These are phyloP conservation scores for Anisogramma anomala DNA, from an alignment of 2,329 filamentous ascomycete genomes.

Conservation along the genomic window DNA sequence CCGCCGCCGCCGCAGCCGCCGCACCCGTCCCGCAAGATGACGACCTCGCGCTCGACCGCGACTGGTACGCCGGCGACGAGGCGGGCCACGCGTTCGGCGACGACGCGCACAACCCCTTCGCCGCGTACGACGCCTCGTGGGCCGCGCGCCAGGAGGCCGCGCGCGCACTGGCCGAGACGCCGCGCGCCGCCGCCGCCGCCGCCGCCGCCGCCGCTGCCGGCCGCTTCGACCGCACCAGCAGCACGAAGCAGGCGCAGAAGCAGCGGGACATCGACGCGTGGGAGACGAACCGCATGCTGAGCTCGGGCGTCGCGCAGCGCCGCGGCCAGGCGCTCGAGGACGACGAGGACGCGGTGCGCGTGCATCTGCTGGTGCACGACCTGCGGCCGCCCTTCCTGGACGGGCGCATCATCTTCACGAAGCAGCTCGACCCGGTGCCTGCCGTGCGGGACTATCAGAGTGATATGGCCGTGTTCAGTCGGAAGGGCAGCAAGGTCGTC, in stretches of 20 bases:
- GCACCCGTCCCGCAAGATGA: slow-evolving; percentile 55
- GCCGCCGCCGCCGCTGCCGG: no score
- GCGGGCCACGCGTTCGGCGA: slow-evolving; percentile 75
- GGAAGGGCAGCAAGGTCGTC: slow-evolving; percentile 88
- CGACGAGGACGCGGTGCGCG: slow-evolving; percentile 78
- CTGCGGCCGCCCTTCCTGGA: slow-evolving; percentile 89
- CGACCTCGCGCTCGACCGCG: slow-evolving; percentile 67
- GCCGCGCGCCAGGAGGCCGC: slow-evolving; percentile 61
- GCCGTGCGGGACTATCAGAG: slow-evolving; percentile 90
- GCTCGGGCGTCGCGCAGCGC: slow-evolving; percentile 86
- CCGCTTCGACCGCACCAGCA: slow-evolving; percentile 54
- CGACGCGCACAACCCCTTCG: slow-evolving; percentile 87
- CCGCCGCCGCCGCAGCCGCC: slow-evolving; percentile 28
- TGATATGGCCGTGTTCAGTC: slow-evolving; percentile 96
- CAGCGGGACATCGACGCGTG: slow-evolving; percentile 94
- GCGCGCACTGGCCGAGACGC: slow-evolving; percentile 65
- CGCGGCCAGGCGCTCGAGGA: slow-evolving; percentile 73
- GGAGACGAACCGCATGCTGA: slow-evolving; percentile 98
- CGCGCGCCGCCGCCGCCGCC: no score
- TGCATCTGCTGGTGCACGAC: slow-evolving; percentile 89
- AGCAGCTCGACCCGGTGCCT: slow-evolving; percentile 88
- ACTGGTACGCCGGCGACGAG: slow-evolving; percentile 88
- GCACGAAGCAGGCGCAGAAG: slow-evolving; percentile 67
- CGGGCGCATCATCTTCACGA: slow-evolving; percentile 90
- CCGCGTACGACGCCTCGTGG: slow-evolving; percentile 60